Percentiles rank a stretch among this genome's conserved stretches.
Conservation (phyloP, 1,139 yeast species). For the Candida pseudocylindracea region DNA sequence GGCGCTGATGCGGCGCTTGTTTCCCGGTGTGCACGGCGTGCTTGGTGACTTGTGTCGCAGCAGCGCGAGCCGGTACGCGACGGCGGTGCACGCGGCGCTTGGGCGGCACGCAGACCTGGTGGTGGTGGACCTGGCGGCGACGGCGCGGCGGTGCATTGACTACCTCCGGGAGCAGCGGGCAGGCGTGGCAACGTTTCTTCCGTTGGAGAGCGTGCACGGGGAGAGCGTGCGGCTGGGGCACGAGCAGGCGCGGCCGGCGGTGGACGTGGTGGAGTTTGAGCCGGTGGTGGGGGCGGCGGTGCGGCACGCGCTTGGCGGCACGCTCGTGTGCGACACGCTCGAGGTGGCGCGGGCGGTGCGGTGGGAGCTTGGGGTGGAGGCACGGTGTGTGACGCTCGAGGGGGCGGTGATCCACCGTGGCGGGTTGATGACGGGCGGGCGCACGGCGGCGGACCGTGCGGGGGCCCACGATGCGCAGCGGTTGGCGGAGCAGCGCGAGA, state of each 20-base stretch:
- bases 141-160: constrained; percentile 69
- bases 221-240: constrained; percentile 36
- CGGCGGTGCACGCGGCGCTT: constrained; percentile 58
- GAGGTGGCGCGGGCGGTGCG: constrained; percentile 48
- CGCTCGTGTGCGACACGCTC: constrained; percentile 60
- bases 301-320: constrained; percentile 58
- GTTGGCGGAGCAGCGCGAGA: no score
- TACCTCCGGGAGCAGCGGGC: constrained; percentile 70
- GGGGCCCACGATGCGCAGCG: no score
- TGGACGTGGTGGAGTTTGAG: constrained; percentile 58
- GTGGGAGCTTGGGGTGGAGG: constrained; percentile 35
- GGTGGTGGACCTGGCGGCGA: constrained; percentile 52
- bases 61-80: constrained; percentile 53
- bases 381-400: constrained; percentile 59
- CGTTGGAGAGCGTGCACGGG: constrained; percentile 57
- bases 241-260: constrained; percentile 33
- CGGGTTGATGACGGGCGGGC: constrained; percentile 89
- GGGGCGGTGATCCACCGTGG: constrained; percentile 74
- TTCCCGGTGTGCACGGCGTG: constrained; percentile 66
- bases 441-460: constrained; percentile 12
- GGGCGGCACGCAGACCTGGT: constrained; percentile 71
- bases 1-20: constrained; percentile 36
- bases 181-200: constrained; percentile 76
- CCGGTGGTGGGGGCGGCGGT: constrained; percentile 53
- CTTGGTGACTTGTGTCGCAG: constrained; percentile 16